Conservation (phyloP, 2,329 filamentous ascomycete genomes). For the Tothia fuscella region DNA sequence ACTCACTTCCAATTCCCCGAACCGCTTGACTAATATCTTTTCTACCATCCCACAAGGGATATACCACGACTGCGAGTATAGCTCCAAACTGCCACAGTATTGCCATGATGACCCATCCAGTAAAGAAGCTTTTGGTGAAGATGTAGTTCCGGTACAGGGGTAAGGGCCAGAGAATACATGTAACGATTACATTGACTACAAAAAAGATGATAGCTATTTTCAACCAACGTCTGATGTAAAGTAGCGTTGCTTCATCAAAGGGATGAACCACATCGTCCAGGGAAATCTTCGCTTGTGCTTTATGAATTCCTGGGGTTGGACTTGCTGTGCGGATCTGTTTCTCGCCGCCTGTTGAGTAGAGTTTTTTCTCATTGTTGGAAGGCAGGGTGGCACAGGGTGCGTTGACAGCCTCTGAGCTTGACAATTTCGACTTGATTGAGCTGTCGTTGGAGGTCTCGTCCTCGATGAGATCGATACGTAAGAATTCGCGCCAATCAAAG, state of each 20-base stretch:
- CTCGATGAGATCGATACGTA: constrained; percentile 24
- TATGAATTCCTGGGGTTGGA: not conserved
- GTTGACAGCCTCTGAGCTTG: not conserved
- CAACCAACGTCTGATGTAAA: constrained; percentile 15
- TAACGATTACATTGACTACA: not conserved
- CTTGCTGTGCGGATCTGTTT: no score
- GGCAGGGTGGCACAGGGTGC: no score
- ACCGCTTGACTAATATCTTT: no score
- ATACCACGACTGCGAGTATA: not conserved
- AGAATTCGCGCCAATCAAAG: constrained; percentile 35
- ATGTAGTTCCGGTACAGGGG: not conserved
- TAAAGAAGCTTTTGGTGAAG: not conserved
- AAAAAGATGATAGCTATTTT: constrained; percentile 11
- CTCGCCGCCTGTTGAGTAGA: no score
- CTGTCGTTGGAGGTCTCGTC: constrained; percentile 5
- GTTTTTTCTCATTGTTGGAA: no score
- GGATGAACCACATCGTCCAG: constrained; percentile 34
- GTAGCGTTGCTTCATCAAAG: constrained; percentile 23
- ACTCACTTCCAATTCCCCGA: no score
- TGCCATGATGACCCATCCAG: not conserved
- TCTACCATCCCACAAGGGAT: not conserved
- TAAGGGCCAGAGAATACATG: not conserved
- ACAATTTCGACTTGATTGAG: constrained; percentile 4
- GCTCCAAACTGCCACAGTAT: not conserved
- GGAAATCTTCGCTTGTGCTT: constrained; percentile 11